Evolutionary conservation across 169 alveolate genomes (phyloP).

Genomic region (Eimeria falciformis): DNA sequence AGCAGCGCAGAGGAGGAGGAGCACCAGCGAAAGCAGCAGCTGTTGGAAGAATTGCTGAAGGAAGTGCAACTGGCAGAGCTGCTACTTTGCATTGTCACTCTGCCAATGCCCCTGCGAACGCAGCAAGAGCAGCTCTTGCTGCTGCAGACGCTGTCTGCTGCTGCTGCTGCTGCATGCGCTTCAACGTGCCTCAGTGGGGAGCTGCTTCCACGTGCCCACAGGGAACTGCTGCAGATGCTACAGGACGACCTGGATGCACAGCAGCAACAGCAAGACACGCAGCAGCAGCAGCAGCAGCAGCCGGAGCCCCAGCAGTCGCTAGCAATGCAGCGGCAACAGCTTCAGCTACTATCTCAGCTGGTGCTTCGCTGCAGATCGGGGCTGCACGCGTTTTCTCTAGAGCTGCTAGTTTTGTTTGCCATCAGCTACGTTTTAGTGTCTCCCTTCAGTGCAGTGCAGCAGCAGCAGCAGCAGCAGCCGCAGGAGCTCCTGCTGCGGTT

Average conservation of each 20-base stretch:
- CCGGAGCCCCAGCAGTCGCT: slow-evolving; percentile 20
- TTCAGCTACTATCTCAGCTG: slow-evolving; percentile 65
- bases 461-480: slow-evolving; percentile 66
- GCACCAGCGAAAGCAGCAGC: slow-evolving; percentile 64
- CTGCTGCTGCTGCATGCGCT: slow-evolving; percentile 67
- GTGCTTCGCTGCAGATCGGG: slow-evolving; percentile 63
- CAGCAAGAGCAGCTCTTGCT: slow-evolving; percentile 61
- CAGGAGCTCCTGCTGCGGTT: slow-evolving; percentile 64
- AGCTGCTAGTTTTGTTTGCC: slow-evolving; percentile 57
- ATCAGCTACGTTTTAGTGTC: slow-evolving; percentile 25
- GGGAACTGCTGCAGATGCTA: slow-evolving; percentile 52
- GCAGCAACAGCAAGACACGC: neutral
- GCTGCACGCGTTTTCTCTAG: slow-evolving; percentile 24
- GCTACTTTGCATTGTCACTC: slow-evolving; percentile 46
- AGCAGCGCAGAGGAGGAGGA: slow-evolving; percentile 9
- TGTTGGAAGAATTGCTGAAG: slow-evolving; percentile 12
- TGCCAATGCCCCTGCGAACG: slow-evolving; percentile 39
- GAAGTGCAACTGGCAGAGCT: slow-evolving; percentile 66
- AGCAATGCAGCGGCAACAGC: slow-evolving; percentile 46
- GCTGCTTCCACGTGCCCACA: slow-evolving; percentile 44
- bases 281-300: slow-evolving; percentile 15
- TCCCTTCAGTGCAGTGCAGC: slow-evolving; percentile 49
- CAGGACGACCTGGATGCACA: slow-evolving; percentile 44
- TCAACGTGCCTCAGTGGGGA: neutral
- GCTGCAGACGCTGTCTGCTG: slow-evolving; percentile 70